Base-by-base conservation (phyloP, 306 rosid genomes). In the Erythrophleum fordii region DNA sequence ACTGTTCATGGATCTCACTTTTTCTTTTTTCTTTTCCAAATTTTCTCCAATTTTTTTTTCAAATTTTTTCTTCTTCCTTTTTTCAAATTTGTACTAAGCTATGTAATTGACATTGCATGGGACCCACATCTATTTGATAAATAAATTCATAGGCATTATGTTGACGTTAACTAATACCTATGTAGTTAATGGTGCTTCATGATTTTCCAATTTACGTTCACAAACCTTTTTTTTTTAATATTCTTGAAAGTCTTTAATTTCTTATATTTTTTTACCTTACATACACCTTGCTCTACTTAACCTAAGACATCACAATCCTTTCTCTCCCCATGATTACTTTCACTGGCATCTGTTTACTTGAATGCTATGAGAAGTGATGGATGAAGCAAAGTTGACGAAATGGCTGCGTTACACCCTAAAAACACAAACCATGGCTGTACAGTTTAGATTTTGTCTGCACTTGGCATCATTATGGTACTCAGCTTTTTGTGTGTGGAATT, bases 181-280 rank as follows among this genome's bases (percentile, higher is more conserved):
- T 26, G 0, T 25, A 26, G 65, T 59, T 26, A 8, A 22, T 22
- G 65, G 35, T 26, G 35, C 65, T 29, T 58, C 31, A 26, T 70
- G 42, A 39, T 58, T 70, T 82, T 70, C 44, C 67, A 35, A 44
- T 68, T 58, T 74, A 75, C 28, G 0, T 52, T 65, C 67, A 64
- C 35, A 18, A 26, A 28, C 12, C 55, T 74, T 52, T 20, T 52
- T 6, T 41, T 17, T 46, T 51, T 35, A 37, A 11, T 45, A 55
- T 39, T 7, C 34, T 41, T 17, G 31, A 65, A 28, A 61, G 55
- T 20, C 17, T 53, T 17, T 39, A 22, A 23, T 41, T 25, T 23
- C 23, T 39, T 28, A 12, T 41, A 16, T 16, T 26, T 14, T n/a
- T 46, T n/a, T 13, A 7, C 23, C 56, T 26, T 11, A 56, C 42